Evolutionary conservation across 371 early-diverging fungal genomes (phyloP), one percentile per base, ranked within the genome.

Genomic region (Enterocytospora artemiae): DNA sequence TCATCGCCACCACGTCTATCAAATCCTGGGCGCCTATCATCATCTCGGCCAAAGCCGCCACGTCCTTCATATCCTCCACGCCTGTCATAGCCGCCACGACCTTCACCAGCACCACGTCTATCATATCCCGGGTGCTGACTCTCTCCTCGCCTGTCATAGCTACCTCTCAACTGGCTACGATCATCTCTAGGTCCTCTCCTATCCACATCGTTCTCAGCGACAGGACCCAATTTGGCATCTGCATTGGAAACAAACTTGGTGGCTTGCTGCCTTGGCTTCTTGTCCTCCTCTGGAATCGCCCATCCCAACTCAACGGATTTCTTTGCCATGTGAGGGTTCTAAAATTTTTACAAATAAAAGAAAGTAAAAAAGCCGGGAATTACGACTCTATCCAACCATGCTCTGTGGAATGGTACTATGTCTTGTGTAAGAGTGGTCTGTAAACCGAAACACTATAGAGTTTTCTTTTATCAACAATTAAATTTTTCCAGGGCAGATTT

Each of bases 1-100:
- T 9, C 18, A 12, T 22, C 9, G 18, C 20, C 49, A 49, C 9
- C 54, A 9, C 9, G 14, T 22, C 54, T 54, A 34, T 54, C 54
- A 49, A 9, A 12, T 7, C 55, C 9, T 9, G 55, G 55, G 46
- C 52, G 9, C 7, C 41, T 44, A 4, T 36, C 3, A 32, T 60
- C 63, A 48, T 52, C 52, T 28, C 52, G 5, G 3, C 52, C 9
- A 12, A 28, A 5, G 27, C 20, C 31, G 2, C 52, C 3, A 12
- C 52, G 4, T 7, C 31, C 52, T 28, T 52, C 25, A 9, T 52
- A 20, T 16, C 31, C 22, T 14, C 52, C 31, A 14, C 52, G 5
- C 16, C 31, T 14, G 20, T 52, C 52, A 24, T 20, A 4, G 24
- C 7, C 9, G 3, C 16, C 20, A 4, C 52, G 2, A 25, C 24